Conservation (phyloP, 371 early-diverging fungal species). For the Mortierella sp. region DNA sequence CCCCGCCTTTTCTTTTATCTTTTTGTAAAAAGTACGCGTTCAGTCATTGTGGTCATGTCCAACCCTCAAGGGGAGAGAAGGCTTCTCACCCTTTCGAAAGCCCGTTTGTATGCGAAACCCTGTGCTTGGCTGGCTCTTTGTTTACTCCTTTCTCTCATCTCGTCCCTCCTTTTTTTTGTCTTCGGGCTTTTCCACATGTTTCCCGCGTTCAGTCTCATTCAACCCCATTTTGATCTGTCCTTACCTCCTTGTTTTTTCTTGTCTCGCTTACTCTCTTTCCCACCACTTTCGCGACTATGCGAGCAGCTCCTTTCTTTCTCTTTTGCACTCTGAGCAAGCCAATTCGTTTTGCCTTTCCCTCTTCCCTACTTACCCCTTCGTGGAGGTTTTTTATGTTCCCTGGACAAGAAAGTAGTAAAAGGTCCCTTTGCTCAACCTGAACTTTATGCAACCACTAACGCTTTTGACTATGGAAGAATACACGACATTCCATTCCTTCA, state of each 20-base stretch:
- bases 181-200: background rate
- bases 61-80: background rate
- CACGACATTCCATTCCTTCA: background rate
- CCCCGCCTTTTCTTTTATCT: background rate
- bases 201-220: background rate
- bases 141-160: background rate
- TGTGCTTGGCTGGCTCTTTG: background rate
- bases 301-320: background rate
- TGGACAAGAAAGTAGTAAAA: background rate
- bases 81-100: background rate
- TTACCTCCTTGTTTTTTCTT: background rate
- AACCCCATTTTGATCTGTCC: conserved; percentile 4
- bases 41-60: background rate
- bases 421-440: background rate
- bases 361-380: background rate
- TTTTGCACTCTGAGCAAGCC: background rate
- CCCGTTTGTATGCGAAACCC: background rate
- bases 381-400: background rate
- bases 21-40: background rate
- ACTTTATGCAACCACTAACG: background rate
- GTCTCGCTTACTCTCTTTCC: conserved; percentile 1
- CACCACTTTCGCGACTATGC: background rate
- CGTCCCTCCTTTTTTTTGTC: background rate
- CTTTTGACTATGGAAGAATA: background rate
- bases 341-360: background rate